Percentiles rank a stretch among this genome's conserved stretches.
Conservation (phyloP, 2,329 filamentous ascomycete species). For the Aspergillus sp. region DNA sequence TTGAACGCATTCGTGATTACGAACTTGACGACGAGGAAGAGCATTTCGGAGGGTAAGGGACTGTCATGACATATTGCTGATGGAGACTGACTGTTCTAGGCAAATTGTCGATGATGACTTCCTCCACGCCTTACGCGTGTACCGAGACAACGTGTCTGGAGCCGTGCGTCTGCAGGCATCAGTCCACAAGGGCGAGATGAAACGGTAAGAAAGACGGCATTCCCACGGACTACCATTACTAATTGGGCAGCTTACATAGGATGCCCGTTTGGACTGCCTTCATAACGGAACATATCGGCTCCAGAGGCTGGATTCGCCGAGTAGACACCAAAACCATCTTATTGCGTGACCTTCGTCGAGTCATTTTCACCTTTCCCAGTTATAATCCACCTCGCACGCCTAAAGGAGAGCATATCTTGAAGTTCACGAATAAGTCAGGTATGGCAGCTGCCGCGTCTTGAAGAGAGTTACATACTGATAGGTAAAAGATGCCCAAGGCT, state of each 20-base stretch:
- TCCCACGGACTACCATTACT: background rate
- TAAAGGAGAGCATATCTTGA: slow-evolving; percentile 43
- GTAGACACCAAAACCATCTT: slow-evolving; percentile 47
- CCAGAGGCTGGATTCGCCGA: slow-evolving; percentile 51
- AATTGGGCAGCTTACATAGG: slow-evolving; percentile 25
- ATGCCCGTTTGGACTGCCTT: slow-evolving; percentile 65
- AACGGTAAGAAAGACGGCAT: slow-evolving; percentile 39
- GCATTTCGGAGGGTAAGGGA: slow-evolving; percentile 52
- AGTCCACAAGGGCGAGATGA: slow-evolving; percentile 53
- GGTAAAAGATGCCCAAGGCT: slow-evolving; percentile 41
- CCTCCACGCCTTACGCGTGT: slow-evolving; percentile 58
- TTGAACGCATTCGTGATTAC: slow-evolving; percentile 48
- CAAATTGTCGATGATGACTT: slow-evolving; percentile 55
- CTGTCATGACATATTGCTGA: background rate
- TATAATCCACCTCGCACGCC: slow-evolving; percentile 47
- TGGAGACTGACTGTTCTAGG: slow-evolving; percentile 33
- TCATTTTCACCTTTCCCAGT: slow-evolving; percentile 53
- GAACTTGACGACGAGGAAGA: slow-evolving; percentile 52
- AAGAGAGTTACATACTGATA: slow-evolving; percentile 11
- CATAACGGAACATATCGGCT: slow-evolving; percentile 50
- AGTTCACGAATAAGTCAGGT: slow-evolving; percentile 40
- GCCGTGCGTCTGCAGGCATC: slow-evolving; percentile 60
- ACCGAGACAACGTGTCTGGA: slow-evolving; percentile 52
- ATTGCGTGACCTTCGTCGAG: slow-evolving; percentile 54
- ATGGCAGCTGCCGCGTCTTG: slow-evolving; percentile 2